Base-by-base conservation (phyloP, 176 grass and related monocot genomes). In the Bolboschoenus planiculmis region DNA sequence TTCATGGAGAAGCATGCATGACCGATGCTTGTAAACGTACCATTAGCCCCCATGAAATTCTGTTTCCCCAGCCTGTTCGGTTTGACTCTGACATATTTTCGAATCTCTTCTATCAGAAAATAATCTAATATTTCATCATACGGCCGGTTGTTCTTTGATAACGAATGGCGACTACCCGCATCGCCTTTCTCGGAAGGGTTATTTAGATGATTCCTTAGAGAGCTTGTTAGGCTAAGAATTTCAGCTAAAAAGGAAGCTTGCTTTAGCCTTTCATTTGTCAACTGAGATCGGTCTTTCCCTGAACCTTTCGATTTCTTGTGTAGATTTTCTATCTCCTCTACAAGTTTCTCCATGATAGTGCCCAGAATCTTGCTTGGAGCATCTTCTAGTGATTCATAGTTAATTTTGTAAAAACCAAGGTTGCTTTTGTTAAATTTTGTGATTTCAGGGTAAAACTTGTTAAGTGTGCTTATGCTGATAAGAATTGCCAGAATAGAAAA, bases 21-120 rank as follows among this genome's bases (percentile, higher is more conserved):
- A 16, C 87, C 87, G 39, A 88, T 88, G 83, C 87, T 85, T 37
- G 87, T 61, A 36, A 82, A 85, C 57, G 87, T 88, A 13, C 83
- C 87, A 43, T 88, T 88, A 37, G 87, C 79, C 42, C 87, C 87
- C 79, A 89, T 79, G 24, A 89, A 89, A 71, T 89, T 89, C 21
- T 83, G 66, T 64, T 86, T 89, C 70, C 84, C 79, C 13, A 89
- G 15, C 84, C 87, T 82, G 83, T 86, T 89, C 7, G 84, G 87
- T 75, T 89, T 89, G 10, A 76, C 44, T 42, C 56, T 70, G 47
- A 62, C 51, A 75, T 89, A 89, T 56, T 89, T 89, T 20, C 83
- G 46, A 4, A 89, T 83, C 84, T 89, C 87, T 65, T 89, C 87
- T 54, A 89, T 85, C 34, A 83, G 84, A 81, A 89, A 89, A 75